phyloP scores from a whole-genome alignment of 2,329 filamentous ascomycete species.

The Aureobasidium sp. region DNA sequence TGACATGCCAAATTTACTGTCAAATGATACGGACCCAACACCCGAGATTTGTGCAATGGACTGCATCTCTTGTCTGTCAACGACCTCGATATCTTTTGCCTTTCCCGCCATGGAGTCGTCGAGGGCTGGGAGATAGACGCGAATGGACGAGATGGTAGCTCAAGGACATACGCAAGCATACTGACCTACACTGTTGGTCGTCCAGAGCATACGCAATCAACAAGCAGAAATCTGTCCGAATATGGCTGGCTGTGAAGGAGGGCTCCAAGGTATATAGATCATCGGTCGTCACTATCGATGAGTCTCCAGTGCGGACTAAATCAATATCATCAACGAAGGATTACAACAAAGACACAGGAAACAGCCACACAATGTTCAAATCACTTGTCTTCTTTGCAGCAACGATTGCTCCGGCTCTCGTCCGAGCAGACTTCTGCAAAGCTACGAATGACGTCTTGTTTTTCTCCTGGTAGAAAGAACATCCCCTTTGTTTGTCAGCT shows the following conservation, averaged over 20 bases:
- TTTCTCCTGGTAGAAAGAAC: background rate
- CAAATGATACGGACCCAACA: background rate
- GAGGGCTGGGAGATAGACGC: background rate
- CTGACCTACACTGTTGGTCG: background rate
- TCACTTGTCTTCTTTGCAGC: background rate
- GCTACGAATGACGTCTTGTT: background rate
- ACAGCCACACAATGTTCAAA: background rate
- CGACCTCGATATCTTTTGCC: too few species aligned
- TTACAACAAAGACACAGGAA: background rate
- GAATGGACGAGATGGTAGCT: background rate
- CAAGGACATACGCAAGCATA: background rate
- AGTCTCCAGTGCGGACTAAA: background rate
- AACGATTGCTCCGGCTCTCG: background rate
- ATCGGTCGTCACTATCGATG: background rate
- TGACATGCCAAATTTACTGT: background rate
- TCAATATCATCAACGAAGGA: background rate
- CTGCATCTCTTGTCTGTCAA: background rate
- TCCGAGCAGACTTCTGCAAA: background rate
- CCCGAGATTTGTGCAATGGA: background rate
- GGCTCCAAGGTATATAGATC: background rate
- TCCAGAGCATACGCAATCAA: background rate
- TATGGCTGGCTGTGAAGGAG: too few species aligned
- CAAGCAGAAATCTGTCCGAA: background rate
- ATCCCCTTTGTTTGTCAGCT: background rate
- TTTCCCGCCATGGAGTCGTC: background rate